These are phyloP conservation scores for Paramecium bursaria DNA, from an alignment of 73 alveolate species.

Conservation along the genomic window DNA sequence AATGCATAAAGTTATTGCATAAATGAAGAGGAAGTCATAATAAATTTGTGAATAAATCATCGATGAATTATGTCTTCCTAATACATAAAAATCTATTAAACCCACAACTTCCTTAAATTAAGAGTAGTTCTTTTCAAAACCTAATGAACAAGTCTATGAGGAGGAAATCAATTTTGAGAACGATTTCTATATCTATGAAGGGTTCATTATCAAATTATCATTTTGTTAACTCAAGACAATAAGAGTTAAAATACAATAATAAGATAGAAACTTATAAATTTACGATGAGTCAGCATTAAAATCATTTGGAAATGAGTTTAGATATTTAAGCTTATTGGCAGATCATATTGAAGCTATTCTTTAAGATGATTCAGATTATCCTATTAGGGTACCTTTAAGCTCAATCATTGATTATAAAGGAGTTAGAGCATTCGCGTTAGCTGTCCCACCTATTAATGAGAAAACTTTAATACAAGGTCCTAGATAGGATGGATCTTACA, in stretches of 20 bases:
- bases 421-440: slow-evolving; percentile 31
- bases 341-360: slow-evolving; percentile 2
- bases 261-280: slow-evolving; percentile 5
- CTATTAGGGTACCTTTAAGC: slow-evolving; percentile 30
- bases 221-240: slow-evolving; percentile 3
- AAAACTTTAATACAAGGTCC: slow-evolving; percentile 46
- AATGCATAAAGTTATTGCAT: slow-evolving; percentile 13
- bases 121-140: background rate
- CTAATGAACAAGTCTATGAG: background rate
- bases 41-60: slow-evolving; percentile 13
- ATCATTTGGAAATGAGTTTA: slow-evolving; percentile 34
- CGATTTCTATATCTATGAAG: slow-evolving; percentile 22
- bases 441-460: slow-evolving; percentile 29
- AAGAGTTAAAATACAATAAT: background rate
- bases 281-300: slow-evolving; percentile 7
- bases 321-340: background rate
- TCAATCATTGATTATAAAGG: slow-evolving; percentile 48
- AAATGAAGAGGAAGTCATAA: slow-evolving; percentile 6
- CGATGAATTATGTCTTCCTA: slow-evolving; percentile 50
- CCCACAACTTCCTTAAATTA: slow-evolving; percentile 27
- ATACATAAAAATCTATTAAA: slow-evolving; percentile 20
- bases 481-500: slow-evolving; percentile 2
- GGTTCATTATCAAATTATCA: slow-evolving; percentile 24
- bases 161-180: slow-evolving; percentile 19
- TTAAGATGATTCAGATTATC: slow-evolving; percentile 16